phyloP scores from a whole-genome alignment of 306 rosid species.

The Medicago lupulina region DNA sequence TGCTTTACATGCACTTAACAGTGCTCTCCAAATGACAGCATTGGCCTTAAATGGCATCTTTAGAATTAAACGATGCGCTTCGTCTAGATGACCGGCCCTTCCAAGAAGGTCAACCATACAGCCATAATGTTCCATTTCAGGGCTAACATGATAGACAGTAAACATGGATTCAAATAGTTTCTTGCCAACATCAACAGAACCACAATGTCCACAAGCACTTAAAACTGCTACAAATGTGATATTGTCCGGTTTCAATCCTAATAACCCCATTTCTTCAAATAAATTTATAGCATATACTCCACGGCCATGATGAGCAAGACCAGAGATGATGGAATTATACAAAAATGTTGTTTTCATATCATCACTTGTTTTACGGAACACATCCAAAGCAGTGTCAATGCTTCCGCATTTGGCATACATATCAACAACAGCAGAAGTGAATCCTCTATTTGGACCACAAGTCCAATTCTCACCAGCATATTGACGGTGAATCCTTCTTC shows the following conservation, averaged over 20 bases:
- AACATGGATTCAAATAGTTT: constrained; percentile 51
- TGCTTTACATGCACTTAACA: constrained; percentile 51
- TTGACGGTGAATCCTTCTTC: constrained; percentile 52
- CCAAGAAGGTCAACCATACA: constrained; percentile 63
- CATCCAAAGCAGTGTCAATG: constrained; percentile 51
- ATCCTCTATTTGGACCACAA: constrained; percentile 4
- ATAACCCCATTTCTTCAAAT: constrained; percentile 47
- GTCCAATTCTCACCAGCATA: constrained; percentile 47
- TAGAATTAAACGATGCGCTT: constrained; percentile 46
- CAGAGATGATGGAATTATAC: constrained; percentile 55
- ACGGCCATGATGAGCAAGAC: constrained; percentile 59
- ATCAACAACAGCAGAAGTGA: constrained; percentile 52
- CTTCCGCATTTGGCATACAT: constrained; percentile 57
- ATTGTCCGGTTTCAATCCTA: constrained; percentile 46
- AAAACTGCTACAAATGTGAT: constrained; percentile 55
- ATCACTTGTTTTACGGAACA: constrained; percentile 45
- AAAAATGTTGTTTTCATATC: constrained; percentile 42
- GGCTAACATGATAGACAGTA: constrained; percentile 35
- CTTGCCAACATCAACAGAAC: constrained; percentile 53
- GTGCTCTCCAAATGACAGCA: constrained; percentile 53
- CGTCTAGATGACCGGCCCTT: constrained; percentile 47
- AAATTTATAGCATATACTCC: constrained; percentile 45
- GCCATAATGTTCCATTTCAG: constrained; percentile 53
- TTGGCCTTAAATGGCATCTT: constrained; percentile 54
- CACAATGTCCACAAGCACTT: constrained; percentile 56